These are phyloP conservation scores for Arthrobotrys conoides DNA, from an alignment of 2,329 filamentous ascomycete species.

Conservation along the genomic window DNA sequence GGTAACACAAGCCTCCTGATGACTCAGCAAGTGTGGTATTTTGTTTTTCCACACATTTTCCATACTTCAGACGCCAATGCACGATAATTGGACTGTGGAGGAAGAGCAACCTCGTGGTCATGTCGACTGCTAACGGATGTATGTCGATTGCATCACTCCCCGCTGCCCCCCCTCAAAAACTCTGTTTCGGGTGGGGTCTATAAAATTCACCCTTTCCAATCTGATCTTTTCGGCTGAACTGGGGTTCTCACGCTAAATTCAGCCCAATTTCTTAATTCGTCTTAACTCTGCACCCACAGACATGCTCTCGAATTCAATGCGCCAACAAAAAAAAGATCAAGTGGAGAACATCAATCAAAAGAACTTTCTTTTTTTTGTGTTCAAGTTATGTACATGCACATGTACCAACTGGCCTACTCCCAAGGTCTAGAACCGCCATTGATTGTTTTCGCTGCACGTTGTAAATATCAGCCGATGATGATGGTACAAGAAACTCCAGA, in stretches of 20 bases:
- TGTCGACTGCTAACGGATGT: neutral
- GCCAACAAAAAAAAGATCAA: neutral
- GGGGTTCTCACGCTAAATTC: neutral
- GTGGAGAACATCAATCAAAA: too few relatives aligned
- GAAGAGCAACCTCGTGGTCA: neutral
- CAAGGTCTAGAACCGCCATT: too few relatives aligned
- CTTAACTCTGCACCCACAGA: neutral
- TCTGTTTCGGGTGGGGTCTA: neutral
- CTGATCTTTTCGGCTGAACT: neutral
- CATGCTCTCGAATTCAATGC: neutral
- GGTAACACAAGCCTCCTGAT: constrained; percentile 4
- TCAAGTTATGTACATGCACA: too few relatives aligned
- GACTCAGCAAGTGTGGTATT: constrained; percentile 18
- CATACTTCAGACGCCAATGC: neutral
- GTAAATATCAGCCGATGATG: too few relatives aligned
- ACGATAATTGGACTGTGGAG: neutral
- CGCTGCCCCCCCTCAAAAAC: neutral
- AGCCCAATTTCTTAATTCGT: constrained; percentile 9
- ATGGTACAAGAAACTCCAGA: too few relatives aligned
- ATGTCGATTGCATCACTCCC: neutral
- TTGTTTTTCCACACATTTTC: neutral
- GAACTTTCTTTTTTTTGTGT: too few relatives aligned
- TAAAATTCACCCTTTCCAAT: neutral
- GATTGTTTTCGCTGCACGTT: too few relatives aligned
- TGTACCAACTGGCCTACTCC: too few relatives aligned